Base-by-base conservation (phyloP, 805 yeast genomes). In the Candida easanensis region DNA sequence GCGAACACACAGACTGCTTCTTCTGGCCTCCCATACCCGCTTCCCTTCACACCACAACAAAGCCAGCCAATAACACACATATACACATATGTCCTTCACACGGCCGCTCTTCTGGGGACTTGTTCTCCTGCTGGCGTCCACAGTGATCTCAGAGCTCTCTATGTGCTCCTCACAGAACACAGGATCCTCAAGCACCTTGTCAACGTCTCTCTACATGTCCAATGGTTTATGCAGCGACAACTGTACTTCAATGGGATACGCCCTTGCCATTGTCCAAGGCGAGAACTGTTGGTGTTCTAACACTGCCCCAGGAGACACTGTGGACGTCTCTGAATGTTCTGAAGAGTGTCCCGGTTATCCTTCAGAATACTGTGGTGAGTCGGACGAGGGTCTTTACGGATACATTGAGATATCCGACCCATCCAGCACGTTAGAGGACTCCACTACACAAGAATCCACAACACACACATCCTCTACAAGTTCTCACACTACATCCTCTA, bases 231-330 rank as follows among this genome's bases (percentile, higher is more conserved):
- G 88, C 56, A 53, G 68, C 3, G 67, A 63, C 35, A 58, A 64
- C 17, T 82, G 88, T 54, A 4, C 13, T 4, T 20, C 38, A 4
- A 15, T 42, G 1, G 75, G 74, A 7, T 73, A 65, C 48, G 69
- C 77, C 9, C 77, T 70, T 45, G 88, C 79, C 15, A 70, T 82
- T 32, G 61, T 81, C 28, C 79, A 68, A 50, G 69, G 66, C n/a
- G 48, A 62, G 30, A 30, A 64, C 36, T 82, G 88, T 58, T 82
- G 84, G 82, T 82, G 88, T 56, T 70, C 85, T 5, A 70, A 80
- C 53, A 48, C 54, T 8, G 60, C 71, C 17, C 87, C 88, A 0
- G 65, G 55, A 1, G 50, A 57, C 15, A 67, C 80, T 0, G 66
- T 65, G 0, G 48, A 54, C 22, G 31, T 65, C 10, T 36, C 53